A percentile compares a stretch with the other conserved stretches of the same genome.
phyloP scores from a whole-genome alignment of 2,329 filamentous ascomycete species.

The Nannizzia gypsea region DNA sequence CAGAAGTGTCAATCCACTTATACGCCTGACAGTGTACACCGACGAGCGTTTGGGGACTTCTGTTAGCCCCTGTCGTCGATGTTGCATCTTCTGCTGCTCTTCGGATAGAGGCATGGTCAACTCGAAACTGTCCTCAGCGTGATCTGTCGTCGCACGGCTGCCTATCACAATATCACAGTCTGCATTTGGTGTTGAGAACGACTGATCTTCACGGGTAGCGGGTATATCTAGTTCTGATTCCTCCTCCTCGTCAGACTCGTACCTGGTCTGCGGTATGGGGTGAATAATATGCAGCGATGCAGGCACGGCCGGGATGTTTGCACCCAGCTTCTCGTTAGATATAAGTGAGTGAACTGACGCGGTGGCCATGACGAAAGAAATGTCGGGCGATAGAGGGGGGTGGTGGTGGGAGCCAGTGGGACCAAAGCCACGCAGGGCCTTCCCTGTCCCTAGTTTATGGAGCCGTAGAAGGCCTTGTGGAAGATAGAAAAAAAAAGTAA shows the following conservation, averaged over 20 bases:
- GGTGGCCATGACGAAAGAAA: neutral
- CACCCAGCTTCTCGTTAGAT: neutral
- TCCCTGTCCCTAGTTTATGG: neutral
- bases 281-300: conserved; percentile 3
- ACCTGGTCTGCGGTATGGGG: conserved; percentile 8
- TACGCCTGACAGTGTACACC: conserved; percentile 4
- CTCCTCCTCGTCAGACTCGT: conserved; percentile 17
- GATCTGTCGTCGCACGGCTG: neutral
- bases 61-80: neutral
- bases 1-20: conserved; percentile 5
- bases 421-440: neutral
- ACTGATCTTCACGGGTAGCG: conserved; percentile 8
- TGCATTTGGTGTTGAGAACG: conserved; percentile 10
- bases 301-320: neutral
- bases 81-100: neutral
- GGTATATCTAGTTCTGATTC: conserved; percentile 13
- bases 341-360: neutral
- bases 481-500: neutral
- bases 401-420: neutral
- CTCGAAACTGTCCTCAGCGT: neutral
- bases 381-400: neutral
- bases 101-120: neutral
- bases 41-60: neutral
- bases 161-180: neutral
- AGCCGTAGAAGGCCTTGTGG: neutral